Conservation (phyloP, 108 stramenopile genomes). For the Schizochytrium sp. region DNA sequence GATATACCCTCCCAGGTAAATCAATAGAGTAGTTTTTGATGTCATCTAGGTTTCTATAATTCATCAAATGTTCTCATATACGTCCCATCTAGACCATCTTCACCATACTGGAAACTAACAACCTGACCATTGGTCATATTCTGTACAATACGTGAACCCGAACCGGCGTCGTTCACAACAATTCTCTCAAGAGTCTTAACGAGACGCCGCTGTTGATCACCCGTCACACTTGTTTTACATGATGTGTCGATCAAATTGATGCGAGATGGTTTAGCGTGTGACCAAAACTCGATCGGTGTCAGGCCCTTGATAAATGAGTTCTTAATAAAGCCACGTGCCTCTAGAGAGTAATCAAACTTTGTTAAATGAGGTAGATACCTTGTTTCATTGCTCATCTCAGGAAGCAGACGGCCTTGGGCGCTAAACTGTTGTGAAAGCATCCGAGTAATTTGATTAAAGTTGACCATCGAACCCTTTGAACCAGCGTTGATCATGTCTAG, state of each 20-base stretch:
- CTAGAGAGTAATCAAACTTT: not conserved
- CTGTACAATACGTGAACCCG: not conserved
- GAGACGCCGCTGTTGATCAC: not conserved
- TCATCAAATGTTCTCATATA: no score
- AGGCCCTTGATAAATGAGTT: constrained; percentile 13
- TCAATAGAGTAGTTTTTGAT: no score
- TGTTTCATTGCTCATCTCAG: not conserved
- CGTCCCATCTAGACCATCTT: constrained; percentile 39
- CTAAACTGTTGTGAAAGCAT: not conserved
- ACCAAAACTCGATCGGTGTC: not conserved
- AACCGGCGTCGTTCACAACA: not conserved
- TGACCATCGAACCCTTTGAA: constrained; percentile 3
- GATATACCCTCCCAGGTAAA: no score
- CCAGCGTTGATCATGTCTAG: not conserved
- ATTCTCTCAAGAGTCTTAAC: constrained; percentile 24
- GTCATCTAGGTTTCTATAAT: no score
- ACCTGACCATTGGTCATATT: constrained; percentile 6
- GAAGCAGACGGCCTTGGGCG: not conserved
- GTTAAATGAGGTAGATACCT: constrained; percentile 10
- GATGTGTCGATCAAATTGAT: not conserved
- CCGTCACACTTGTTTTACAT: not conserved
- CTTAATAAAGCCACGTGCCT: not conserved
- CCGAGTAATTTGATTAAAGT: constrained; percentile 48
- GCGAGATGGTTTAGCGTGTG: not conserved
- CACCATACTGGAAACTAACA: constrained; percentile 45